Base-by-base conservation (phyloP, 2,329 filamentous ascomycete genomes). In the Zymoseptoria pseudotritici region DNA sequence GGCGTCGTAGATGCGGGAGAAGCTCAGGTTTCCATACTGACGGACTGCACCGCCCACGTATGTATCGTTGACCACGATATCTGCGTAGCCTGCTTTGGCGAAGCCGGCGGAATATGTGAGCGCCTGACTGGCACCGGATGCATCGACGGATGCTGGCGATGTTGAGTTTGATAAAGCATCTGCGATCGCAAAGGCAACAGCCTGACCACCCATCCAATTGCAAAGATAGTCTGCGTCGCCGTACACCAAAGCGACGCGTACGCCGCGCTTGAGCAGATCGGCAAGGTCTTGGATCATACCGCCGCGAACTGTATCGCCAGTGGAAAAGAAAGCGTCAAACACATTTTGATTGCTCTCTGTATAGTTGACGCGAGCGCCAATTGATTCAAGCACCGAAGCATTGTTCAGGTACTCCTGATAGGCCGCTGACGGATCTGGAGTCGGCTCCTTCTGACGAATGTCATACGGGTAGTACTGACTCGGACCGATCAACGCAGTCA, bases 251-350 rank as follows among this genome's bases (percentile, higher is more conserved):
- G 70, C 71, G 2, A 77, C 73, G 11, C 73, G 69, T 8, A 77
- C 72, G 54, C 73, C 75, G 31, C 70, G 66, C 51, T 72, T 64
- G 4, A 78, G 70, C 78, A 62, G 79, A 73, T 69, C 64, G 59
- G 76, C 73, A 13, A 77, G 60, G 58, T 78, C 75, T 24, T 70
- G 63, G 19, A 73, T 76, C 67, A 86, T 82, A 64, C 83, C 82
- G 17, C 82, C 82, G 67, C 85, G 86, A 56, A 86, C 82, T 63
- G 83, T 85, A 71, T 89, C 87, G 50, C 81, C 61, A 3, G 79
- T 79, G 61, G 76, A 73, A 57, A 82, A 78, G 75, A 83, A 82
- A 50, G 76, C 77, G 63, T 71, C 62, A 13, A 83, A 82, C 1
- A 85, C 80, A 2, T 65, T 60, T 10, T 46, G 56, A 13, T 61